Percentiles rank a stretch among this genome's conserved stretches.
Evolutionary conservation across 306 rosid genomes (phyloP).

Genomic region (Elaeagnus macrophylla): DNA sequence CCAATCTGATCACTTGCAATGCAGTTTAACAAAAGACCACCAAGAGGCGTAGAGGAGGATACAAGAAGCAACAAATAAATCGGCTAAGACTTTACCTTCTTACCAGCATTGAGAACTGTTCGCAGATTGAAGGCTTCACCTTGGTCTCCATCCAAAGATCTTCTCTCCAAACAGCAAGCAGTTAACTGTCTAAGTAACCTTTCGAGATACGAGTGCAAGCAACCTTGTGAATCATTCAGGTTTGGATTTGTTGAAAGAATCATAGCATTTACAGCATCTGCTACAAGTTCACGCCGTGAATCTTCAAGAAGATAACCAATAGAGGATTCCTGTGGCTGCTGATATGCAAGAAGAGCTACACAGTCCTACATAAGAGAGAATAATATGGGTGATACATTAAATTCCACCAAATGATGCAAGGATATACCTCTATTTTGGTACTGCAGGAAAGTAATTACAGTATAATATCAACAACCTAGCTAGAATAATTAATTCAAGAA

Average conservation of each 20-base stretch:
- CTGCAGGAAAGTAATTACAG: background rate
- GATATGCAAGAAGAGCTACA: constrained; percentile 91
- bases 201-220: constrained; percentile 73
- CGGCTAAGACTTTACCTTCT: constrained; percentile 34
- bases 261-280: constrained; percentile 86
- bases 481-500: no score
- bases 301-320: constrained; percentile 84
- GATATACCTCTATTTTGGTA: background rate
- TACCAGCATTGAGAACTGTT: constrained; percentile 50
- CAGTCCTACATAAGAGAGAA: constrained; percentile 50
- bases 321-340: constrained; percentile 60
- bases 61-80: constrained; percentile 10
- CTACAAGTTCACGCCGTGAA: constrained; percentile 84
- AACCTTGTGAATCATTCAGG: constrained; percentile 49
- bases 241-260: constrained; percentile 73
- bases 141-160: constrained; percentile 70
- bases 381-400: background rate
- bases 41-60: background rate
- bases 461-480: background rate
- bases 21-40: no score
- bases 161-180: constrained; percentile 74
- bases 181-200: constrained; percentile 78
- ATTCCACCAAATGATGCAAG: constrained; percentile 3
- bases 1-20: no score
- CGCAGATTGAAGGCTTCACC: constrained; percentile 87